Base-by-base conservation (phyloP, 768 basidiomycete species). In the Suillus bovinus region DNA sequence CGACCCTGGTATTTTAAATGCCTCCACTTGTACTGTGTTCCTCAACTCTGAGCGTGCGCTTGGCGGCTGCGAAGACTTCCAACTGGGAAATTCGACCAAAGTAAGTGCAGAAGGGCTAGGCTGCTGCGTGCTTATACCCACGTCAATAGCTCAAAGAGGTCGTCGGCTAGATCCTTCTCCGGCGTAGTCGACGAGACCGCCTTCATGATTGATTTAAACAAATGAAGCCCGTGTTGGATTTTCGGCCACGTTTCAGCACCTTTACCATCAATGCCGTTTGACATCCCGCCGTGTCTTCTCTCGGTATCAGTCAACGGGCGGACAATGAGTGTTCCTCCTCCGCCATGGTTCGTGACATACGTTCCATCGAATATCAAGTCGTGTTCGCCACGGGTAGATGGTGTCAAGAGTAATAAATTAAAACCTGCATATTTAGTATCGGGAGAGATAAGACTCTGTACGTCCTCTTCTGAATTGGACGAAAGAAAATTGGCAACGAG, bases 171-270 rank as follows among this genome's bases (percentile, higher is more conserved):
- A 59, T 80, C 77, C 64, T 78, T 72, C 67, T 90, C 89, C 60
- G 77, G 71, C 44, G 75, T 65, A 57, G 74, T 60, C 69, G 78
- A 70, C 63, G 71, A 67, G 39, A 79, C 69, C 46, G 67, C 65
- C 58, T 75, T 71, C 63, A 88, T 72, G 46, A 86, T 67, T 33
- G 70, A 73, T 52, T 74, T 70, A 61, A 94, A 77, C 11, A 78
- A 74, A 36, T 71, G 70, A 33, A 77, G 77, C 41, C 89, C 93
- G 63, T 83, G 81, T 58, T 78, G 73, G 7, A 94, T 84, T 77
- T 94, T 94, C 29, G 88, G 88, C 92, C 91, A 94, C 7, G 80
- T 77, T 59, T 80, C 77, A 44, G 80, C 86, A 39, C 81, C 86
- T 59, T 72, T 63, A n/a, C 83, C 84, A 69, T 91, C 90, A 53